phyloP scores from a whole-genome alignment of 352 stramenopile genomes.

The Globisporangium yorkense region DNA sequence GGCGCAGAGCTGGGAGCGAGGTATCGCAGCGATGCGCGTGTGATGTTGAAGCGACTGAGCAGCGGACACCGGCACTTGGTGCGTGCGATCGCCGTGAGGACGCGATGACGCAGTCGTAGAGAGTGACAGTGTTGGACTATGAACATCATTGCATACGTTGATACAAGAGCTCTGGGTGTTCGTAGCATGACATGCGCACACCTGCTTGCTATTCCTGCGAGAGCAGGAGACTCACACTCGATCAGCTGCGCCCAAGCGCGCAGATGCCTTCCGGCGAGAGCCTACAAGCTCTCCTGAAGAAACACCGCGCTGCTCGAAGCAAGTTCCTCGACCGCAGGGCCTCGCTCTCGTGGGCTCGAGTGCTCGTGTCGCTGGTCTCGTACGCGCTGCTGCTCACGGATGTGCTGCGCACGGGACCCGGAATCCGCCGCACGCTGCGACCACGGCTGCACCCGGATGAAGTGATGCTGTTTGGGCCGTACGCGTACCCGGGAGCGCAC shows the following conservation, averaged over 20 bases:
- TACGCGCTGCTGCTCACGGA: neutral
- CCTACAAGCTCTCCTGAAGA: neutral
- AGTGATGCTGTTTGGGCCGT: neutral
- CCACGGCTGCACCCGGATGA: neutral
- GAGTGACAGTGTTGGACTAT: no score
- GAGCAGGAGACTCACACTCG: no score
- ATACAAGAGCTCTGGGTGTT: no score
- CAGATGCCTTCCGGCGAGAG: no score
- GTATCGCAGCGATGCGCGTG: constrained; percentile 26
- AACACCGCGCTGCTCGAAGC: neutral
- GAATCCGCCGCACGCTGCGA: neutral
- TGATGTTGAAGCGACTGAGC: neutral
- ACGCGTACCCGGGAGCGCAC: neutral
- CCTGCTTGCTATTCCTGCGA: no score
- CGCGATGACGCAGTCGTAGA: no score
- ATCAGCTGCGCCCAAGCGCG: no score
- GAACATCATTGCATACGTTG: no score
- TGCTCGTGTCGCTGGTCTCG: neutral
- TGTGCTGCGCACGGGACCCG: neutral
- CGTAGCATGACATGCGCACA: no score
- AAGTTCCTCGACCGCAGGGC: neutral
- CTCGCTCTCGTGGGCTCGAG: neutral
- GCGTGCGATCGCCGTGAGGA: no score
- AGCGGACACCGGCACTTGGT: no score
- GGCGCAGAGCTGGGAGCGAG: constrained; percentile 38